Percentiles rank a stretch among this genome's conserved stretches.
These are phyloP conservation scores for Alternaria conjuncta DNA, from an alignment of 2,329 filamentous ascomycete genomes.

Conservation along the genomic window DNA sequence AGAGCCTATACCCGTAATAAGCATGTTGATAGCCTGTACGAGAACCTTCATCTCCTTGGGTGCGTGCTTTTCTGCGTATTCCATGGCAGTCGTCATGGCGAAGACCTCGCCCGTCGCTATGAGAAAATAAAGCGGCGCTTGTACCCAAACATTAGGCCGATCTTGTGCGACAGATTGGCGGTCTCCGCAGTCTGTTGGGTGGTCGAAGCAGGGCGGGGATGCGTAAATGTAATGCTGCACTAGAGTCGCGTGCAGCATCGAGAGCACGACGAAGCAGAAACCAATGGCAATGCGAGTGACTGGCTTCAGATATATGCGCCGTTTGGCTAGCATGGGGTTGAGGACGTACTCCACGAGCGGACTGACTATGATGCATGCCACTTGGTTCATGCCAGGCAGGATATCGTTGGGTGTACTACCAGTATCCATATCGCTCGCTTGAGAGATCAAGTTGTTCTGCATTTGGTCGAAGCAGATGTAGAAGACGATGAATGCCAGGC, in stretches of 20 bases:
- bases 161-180: conserved; percentile 23
- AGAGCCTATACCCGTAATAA: conserved; percentile 43
- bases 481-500: conserved; percentile 43
- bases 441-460: conserved; percentile 49
- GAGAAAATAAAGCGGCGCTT: conserved; percentile 50
- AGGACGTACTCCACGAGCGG: conserved; percentile 39
- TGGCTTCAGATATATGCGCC: conserved; percentile 35
- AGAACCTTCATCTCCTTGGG: conserved; percentile 52
- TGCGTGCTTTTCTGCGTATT: conserved; percentile 54
- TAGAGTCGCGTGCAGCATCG: conserved; percentile 40
- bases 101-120: conserved; percentile 54
- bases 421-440: conserved; percentile 46
- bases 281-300: conserved; percentile 41
- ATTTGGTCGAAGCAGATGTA: conserved; percentile 50
- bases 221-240: conserved; percentile 44
- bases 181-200: conserved; percentile 45
- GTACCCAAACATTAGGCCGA: conserved; percentile 50
- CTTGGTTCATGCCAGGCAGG: conserved; percentile 40
- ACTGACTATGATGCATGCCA: conserved; percentile 42
- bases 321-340: conserved; percentile 37
- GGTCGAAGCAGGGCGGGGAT: conserved; percentile 34
- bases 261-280: conserved; percentile 36
- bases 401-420: conserved; percentile 45
- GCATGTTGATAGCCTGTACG: conserved; percentile 45
- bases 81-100: conserved; percentile 50